Evolutionary conservation across 2,329 filamentous ascomycete genomes (phyloP).

Genomic region (Exophiala lecanii-corni): DNA sequence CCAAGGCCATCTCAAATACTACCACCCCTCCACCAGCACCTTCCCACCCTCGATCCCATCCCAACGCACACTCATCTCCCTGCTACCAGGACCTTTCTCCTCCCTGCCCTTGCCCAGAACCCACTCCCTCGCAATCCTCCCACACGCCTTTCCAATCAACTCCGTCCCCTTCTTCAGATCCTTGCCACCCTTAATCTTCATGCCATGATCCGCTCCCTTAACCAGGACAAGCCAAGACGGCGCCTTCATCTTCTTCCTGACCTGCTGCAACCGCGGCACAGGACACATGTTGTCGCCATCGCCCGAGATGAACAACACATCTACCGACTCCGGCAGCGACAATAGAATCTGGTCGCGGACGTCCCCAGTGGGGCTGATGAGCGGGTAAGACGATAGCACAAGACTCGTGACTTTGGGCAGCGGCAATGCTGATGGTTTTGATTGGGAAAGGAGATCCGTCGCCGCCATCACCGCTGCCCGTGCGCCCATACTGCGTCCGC

Average conservation of each 20-base stretch:
- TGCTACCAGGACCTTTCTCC: neutral
- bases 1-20: too few relatives aligned
- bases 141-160: constrained; percentile 10
- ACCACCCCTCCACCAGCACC: neutral
- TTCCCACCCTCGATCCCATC: constrained; percentile 1
- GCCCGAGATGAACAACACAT: constrained; percentile 25
- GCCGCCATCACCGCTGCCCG: constrained; percentile 16
- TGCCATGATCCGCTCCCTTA: constrained; percentile 24
- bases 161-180: constrained; percentile 14
- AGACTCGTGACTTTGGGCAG: constrained; percentile 14
- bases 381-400: constrained; percentile 23
- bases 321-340: constrained; percentile 11
- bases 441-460: constrained; percentile 1
- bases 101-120: neutral
- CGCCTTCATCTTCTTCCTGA: constrained; percentile 25
- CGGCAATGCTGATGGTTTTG: constrained; percentile 7
- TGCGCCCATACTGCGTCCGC: constrained; percentile 24
- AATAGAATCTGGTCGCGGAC: constrained; percentile 24
- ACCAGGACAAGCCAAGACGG: constrained; percentile 19
- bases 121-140: constrained; percentile 13
- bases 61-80: neutral
- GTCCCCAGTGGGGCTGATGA: constrained; percentile 17
- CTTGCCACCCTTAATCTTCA: constrained; percentile 21
- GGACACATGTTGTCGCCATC: constrained; percentile 24
- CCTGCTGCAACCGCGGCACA: constrained; percentile 9